A percentile compares a stretch with the other conserved stretches of the same genome.
Evolutionary conservation across 2,329 filamentous ascomycete genomes (phyloP).

Genomic region (Penicillium crustosum): DNA sequence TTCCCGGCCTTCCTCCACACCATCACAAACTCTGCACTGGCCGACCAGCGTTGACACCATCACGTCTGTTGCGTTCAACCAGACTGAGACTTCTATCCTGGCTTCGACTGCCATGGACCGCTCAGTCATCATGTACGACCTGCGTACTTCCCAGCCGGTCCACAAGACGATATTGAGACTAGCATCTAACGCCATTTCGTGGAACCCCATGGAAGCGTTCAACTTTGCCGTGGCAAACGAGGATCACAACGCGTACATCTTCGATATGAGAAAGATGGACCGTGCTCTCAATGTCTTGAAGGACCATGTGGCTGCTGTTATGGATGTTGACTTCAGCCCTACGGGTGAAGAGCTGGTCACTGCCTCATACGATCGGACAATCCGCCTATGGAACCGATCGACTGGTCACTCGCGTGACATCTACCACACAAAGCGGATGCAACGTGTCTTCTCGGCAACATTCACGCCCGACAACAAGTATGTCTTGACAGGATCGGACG

Average conservation of each 20-base stretch:
- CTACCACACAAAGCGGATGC: conserved; percentile 98
- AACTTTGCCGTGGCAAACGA: conserved; percentile 92
- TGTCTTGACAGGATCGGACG: conserved; percentile 85
- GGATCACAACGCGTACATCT: conserved; percentile 89
- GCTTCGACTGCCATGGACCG: conserved; percentile 83
- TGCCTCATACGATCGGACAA: conserved; percentile 82
- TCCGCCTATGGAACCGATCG: conserved; percentile 79
- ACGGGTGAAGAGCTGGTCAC: conserved; percentile 92
- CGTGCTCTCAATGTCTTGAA: conserved; percentile 86
- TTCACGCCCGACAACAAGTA: conserved; percentile 91
- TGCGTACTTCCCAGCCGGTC: conserved; percentile 80
- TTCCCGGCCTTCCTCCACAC: conserved; percentile 71
- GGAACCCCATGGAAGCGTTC: conserved; percentile 97
- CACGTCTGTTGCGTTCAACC: conserved; percentile 84
- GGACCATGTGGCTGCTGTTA: conserved; percentile 86
- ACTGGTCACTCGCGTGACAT: conserved; percentile 85
- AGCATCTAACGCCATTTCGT: conserved; percentile 77
- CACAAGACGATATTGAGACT: conserved; percentile 79
- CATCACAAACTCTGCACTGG: conserved; percentile 81
- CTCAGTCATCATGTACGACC: conserved; percentile 85
- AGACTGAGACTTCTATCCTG: conserved; percentile 87
- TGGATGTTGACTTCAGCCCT: conserved; percentile 94
- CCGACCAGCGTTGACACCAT: conserved; percentile 89
- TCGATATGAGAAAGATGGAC: conserved; percentile 90
- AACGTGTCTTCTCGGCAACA: conserved; percentile 80